Base-by-base conservation (phyloP, 768 basidiomycete genomes). In the Suillus sp. region DNA sequence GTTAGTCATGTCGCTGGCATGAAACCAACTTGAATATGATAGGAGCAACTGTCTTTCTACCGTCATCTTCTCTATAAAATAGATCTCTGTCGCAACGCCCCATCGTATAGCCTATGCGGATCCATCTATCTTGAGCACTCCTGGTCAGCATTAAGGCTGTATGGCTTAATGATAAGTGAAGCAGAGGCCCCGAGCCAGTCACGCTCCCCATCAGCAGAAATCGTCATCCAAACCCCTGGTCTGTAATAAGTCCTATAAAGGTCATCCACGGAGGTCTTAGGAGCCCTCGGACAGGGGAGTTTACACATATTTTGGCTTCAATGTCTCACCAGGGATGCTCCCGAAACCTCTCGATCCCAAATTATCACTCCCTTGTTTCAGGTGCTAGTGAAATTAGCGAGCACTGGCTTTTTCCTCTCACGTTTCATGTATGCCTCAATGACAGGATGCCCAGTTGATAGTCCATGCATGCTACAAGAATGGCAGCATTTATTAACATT, bases 261-360 rank as follows among this genome's bases (percentile, higher is more conserved):
- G 37, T 57, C 56, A 57, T 42, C 25, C 38, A 30, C 38, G 56
- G 55, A 38, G 22, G 35, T 18, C 38, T 30, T 30, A 57, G 25
- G 40, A 40, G 56, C 27, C 56, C 56, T 40, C 56, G 38, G 37
- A 38, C 38, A n/a, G 25, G 11, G 55, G 7, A 20, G 27, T 57
- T 38, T 34, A n/a, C 20, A 32, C 20, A 6, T 32, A 53, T 53
- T 53, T 53, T n/a, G 32, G 30, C 32, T 34, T 53, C 20, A 34
- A n/a, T 11, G 11, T 34, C 20, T 13, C 51, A 34, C 51, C 16
- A 38, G 55, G 55, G 25, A 27, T 25, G 22, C 2, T 18, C 22
- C 16, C 22, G 8, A 56, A 38, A 4, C 16, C n/a, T 25, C 37
- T 27, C 16, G 22, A 38, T 18, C 16, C 37, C 9, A 25, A 56